Percentiles rank a stretch among this genome's conserved stretches.
phyloP scores from a whole-genome alignment of 2,329 filamentous ascomycete species.

The Aspergillus nomiae region DNA sequence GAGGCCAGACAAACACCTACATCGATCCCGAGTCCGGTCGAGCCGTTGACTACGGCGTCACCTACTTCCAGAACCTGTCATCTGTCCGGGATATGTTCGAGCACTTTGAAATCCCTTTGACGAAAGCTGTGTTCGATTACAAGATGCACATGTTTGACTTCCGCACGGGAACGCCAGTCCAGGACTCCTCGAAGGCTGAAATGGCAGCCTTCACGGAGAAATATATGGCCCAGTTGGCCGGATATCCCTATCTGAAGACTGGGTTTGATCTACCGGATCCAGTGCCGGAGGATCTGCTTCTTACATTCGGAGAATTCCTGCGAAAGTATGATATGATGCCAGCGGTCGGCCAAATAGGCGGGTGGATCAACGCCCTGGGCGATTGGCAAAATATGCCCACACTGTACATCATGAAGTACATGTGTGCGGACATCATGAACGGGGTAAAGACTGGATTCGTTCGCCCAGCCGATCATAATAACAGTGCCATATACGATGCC shows the following conservation, averaged over 20 bases:
- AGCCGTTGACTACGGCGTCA: slow-evolving; percentile 32
- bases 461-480: background rate
- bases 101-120: slow-evolving; percentile 22
- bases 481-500: background rate
- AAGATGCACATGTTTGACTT: slow-evolving; percentile 4
- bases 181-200: slow-evolving; percentile 4
- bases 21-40: slow-evolving; percentile 19
- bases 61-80: slow-evolving; percentile 23
- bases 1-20: slow-evolving; percentile 31
- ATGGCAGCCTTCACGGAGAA: slow-evolving; percentile 1
- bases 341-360: background rate
- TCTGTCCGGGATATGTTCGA: slow-evolving; percentile 25
- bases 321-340: background rate
- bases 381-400: background rate
- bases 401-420: background rate
- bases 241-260: background rate
- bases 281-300: background rate
- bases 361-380: background rate
- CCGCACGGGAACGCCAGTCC: background rate
- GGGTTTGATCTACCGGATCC: background rate
- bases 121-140: background rate
- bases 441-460: background rate
- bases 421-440: background rate
- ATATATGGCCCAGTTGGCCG: background rate
- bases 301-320: background rate